A percentile compares a stretch with the other conserved stretches of the same genome.
Evolutionary conservation across 202 grass and related monocot species (phyloP).

Genomic region (Setaria italica): DNA sequence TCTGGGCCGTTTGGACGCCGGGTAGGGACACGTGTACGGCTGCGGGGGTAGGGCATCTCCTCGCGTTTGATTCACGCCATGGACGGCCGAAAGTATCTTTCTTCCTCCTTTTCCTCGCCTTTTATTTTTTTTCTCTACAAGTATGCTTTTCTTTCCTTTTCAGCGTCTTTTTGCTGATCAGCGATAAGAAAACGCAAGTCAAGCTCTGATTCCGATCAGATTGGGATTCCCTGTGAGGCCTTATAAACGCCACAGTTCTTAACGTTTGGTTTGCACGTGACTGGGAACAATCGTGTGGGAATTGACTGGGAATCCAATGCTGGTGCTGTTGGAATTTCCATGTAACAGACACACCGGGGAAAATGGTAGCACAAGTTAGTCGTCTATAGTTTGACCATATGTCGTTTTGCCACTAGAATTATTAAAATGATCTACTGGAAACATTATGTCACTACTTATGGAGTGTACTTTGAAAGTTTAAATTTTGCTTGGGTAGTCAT

Average conservation of each 20-base stretch:
- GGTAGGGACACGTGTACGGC: slow-evolving; percentile 49
- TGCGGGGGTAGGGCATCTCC: slow-evolving; percentile 4
- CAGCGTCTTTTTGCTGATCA: slow-evolving; percentile 12
- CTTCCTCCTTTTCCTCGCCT: slow-evolving; percentile 26
- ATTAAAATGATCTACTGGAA: too few species aligned
- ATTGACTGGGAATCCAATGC: not conserved
- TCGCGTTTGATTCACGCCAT: slow-evolving; percentile 61
- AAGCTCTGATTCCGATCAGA: slow-evolving; percentile 38
- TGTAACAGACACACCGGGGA: not conserved
- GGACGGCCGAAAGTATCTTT: slow-evolving; percentile 50
- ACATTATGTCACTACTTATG: too few species aligned
- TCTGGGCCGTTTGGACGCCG: slow-evolving; percentile 1
- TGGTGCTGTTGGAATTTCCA: not conserved
- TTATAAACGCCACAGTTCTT: not conserved
- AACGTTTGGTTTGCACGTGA: not conserved
- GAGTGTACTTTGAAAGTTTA: too few species aligned
- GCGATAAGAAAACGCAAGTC: slow-evolving; percentile 52
- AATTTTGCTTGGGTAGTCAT: too few species aligned
- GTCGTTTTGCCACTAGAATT: too few species aligned
- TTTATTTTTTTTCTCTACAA: not conserved
- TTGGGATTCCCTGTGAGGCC: slow-evolving; percentile 8
- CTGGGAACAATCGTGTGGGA: not conserved
- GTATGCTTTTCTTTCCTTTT: slow-evolving; percentile 16
- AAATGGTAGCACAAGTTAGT: not conserved
- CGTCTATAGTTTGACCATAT: not conserved